Evolutionary conservation across 768 basidiomycete species (phyloP).

Genomic region (Hericium alpestre): DNA sequence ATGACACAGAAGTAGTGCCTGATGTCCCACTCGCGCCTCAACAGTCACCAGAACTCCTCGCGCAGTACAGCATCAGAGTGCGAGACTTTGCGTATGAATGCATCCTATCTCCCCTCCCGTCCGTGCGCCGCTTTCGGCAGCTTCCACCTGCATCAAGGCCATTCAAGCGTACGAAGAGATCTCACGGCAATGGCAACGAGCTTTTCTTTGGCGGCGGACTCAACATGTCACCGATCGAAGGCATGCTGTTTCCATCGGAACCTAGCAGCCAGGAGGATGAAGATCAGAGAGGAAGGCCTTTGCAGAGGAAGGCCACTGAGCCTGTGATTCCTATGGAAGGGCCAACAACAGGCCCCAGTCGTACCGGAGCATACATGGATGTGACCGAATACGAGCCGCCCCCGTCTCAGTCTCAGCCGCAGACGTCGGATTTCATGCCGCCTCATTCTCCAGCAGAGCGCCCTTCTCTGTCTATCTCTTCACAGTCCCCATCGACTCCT

Average conservation of each 20-base stretch:
- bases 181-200: slow-evolving; percentile 20
- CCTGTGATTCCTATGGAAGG: slow-evolving; percentile 4
- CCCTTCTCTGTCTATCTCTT: neutral
- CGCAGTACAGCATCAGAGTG: slow-evolving; percentile 30
- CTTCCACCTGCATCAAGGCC: slow-evolving; percentile 31
- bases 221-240: neutral
- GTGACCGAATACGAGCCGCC: slow-evolving; percentile 1
- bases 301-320: slow-evolving; percentile 11
- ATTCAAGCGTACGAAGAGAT: slow-evolving; percentile 27
- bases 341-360: slow-evolving; percentile 1
- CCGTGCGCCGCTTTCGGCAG: slow-evolving; percentile 39
- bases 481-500: neutral
- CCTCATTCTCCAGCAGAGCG: too few species aligned
- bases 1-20: too few species aligned
- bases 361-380: slow-evolving; percentile 6
- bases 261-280: neutral
- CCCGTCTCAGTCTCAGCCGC: neutral
- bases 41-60: slow-evolving; percentile 17
- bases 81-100: slow-evolving; percentile 63
- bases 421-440: too few species aligned
- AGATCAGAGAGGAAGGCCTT: slow-evolving; percentile 1
- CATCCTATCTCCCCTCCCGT: slow-evolving; percentile 48
- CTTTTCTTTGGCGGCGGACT: slow-evolving; percentile 8
- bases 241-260: neutral
- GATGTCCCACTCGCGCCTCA: neutral